phyloP scores from a whole-genome alignment of 1,284 basidiomycete species.

The Cutaneotrichosporon sp. region DNA sequence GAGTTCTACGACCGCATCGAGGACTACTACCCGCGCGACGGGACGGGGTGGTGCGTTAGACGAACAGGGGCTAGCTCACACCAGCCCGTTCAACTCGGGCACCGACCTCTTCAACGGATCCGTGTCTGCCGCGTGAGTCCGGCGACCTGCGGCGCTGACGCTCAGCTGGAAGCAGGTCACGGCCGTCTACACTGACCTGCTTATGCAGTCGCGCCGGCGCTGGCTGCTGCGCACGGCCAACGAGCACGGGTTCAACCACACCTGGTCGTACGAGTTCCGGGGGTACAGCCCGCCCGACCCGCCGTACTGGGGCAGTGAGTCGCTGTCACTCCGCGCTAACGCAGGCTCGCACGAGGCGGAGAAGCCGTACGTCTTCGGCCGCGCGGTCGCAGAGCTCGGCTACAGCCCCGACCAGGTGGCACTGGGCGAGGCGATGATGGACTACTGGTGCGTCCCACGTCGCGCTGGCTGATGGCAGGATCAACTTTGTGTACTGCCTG shows the following conservation, averaged over 20 bases:
- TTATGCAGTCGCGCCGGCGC: constrained; percentile 36
- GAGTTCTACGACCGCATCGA: constrained; percentile 5
- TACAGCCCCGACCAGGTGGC: constrained; percentile 22
- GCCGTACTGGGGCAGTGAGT: constrained; percentile 22
- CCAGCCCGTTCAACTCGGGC: constrained; percentile 43
- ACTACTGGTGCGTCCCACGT: constrained; percentile 42
- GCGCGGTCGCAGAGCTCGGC: constrained; percentile 14
- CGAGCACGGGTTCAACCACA: constrained; percentile 29
- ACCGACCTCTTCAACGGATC: constrained; percentile 39
- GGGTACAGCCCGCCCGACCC: constrained; percentile 24
- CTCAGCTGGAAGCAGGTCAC: constrained; percentile 34
- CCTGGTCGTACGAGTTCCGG: constrained; percentile 44
- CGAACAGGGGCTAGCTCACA: neutral
- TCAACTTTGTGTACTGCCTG: constrained; percentile 47
- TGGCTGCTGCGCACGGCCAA: constrained; percentile 35
- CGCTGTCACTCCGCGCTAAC: neutral
- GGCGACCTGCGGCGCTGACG: neutral
- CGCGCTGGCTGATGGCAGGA: constrained; percentile 20
- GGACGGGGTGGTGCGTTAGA: neutral
- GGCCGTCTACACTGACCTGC: constrained; percentile 35
- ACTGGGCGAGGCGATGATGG: constrained; percentile 26
- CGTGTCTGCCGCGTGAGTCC: neutral
- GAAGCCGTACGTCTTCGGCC: constrained; percentile 34
- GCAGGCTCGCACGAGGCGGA: constrained; percentile 34
- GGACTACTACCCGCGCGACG: constrained; percentile 7